Conservation (phyloP, 129 eudicot genomes). For the Centaurea solstitialis region DNA sequence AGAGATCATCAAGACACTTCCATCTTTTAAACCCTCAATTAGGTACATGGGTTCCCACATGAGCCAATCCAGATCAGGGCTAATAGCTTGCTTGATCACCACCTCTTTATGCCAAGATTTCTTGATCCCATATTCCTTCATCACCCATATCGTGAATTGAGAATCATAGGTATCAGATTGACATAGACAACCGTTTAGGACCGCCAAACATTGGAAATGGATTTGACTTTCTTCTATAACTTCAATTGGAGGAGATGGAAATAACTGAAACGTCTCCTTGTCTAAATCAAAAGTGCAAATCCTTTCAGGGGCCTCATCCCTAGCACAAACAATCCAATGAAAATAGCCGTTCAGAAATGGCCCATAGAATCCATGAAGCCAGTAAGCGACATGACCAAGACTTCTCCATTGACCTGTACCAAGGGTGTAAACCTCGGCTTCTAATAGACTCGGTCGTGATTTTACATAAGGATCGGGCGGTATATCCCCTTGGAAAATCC, state of each 20-base stretch:
- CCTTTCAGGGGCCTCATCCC: neutral
- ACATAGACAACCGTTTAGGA: conserved; percentile 40
- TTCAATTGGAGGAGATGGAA: conserved; percentile 28
- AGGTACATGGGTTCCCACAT: neutral
- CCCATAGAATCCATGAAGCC: neutral
- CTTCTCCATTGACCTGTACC: conserved; percentile 50
- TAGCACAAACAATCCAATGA: conserved; percentile 25
- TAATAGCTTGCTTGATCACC: conserved; percentile 27
- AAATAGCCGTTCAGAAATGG: conserved; percentile 23
- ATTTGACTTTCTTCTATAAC: neutral
- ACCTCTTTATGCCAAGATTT: conserved; percentile 45
- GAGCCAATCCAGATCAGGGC: neutral
- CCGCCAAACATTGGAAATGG: conserved; percentile 22
- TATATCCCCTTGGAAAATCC: conserved; percentile 24
- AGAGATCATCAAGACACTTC: conserved; percentile 27
- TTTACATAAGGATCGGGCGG: neutral
- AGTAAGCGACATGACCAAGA: conserved; percentile 11
- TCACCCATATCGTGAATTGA: conserved; percentile 45
- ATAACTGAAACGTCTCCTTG: conserved; percentile 22
- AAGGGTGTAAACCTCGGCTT: conserved; percentile 46
- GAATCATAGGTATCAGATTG: conserved; percentile 34
- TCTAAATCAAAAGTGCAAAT: conserved; percentile 39
- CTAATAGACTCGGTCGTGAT: conserved; percentile 3
- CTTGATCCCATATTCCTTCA: conserved; percentile 48
- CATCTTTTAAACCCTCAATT: conserved; percentile 21